Base-by-base conservation (phyloP, 2,329 filamentous ascomycete species). In the Trichophyton schoenleinii region DNA sequence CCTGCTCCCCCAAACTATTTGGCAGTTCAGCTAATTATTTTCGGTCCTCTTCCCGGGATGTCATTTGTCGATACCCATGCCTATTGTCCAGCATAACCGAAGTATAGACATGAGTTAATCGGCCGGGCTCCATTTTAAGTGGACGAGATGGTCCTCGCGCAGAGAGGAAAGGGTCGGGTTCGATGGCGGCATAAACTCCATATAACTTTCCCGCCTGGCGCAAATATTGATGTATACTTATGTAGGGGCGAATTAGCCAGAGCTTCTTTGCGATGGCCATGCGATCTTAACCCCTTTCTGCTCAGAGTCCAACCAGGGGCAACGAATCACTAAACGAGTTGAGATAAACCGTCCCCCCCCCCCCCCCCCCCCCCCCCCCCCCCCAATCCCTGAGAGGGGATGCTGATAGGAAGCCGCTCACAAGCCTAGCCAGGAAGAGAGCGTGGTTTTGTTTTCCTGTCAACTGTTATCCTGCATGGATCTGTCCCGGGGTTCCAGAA, bases 41-140 rank as follows among this genome's bases (percentile, higher is more conserved):
- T 31, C 6, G 28, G 28, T 31, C 28, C 28, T 31, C 6, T 42
- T 42, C 46, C 11, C 3, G 20, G 8, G 18, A 49, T 49, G 2
- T 49, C 46, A 49, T 49, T 49, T 49, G 46, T 49, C 20, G 46
- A 49, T 49, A 49, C 15, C 46, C 46, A 52, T 28, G 34, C 46
- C 20, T 52, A 28, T 52, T 22, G 20, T 28, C 46, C 46, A 52
- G 46, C 22, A 52, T 52, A 52, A 13, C 34, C 34, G 34, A 38
- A 38, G 11, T 38, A 38, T 38, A 38, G 34, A 38, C 34, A 38
- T 38, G 34, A 38, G 34, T 38, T 38, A 38, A 38, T 52, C 46
- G 46, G 25, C 34, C 34, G 8, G 31, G 52, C 52, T 55, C 52
- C 52, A 55, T 55, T 55, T 55, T 55, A 34, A 55, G 52, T 55